Base-by-base conservation (phyloP, 192 early-diverging fungal genomes). In the Piromyces sp. region DNA sequence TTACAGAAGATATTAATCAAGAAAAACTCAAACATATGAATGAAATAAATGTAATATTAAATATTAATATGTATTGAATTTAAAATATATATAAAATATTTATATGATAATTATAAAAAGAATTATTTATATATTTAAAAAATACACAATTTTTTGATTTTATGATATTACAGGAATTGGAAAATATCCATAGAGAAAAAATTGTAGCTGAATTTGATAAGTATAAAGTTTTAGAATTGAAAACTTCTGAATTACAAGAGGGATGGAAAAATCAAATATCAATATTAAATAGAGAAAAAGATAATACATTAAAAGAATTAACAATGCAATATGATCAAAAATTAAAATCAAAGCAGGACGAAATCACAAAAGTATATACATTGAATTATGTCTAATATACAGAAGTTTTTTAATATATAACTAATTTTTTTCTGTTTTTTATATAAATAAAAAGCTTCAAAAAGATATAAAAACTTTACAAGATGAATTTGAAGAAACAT, bases 191-290 rank as follows among this genome's bases (percentile, higher is more conserved):
- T 81, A 89, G 86, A 81, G 80, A 82, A 15, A 91, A 92, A 84
- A 82, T 92, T 38, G 90, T 92, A 87, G 83, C 89, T 2, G 91
- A 92, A 83, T 92, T 90, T 81, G 91, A 92, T 79, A 91, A 89
- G 82, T 89, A 87, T 80, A 87, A 91, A 79, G 90, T 88, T 79
- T 80, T 92, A 36, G 88, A 91, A 82, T 29, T 36, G 0, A 87
- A 87, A 80, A 89, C 88, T 30, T 83, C 85, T 5, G 88, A 90
- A 80, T 38, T 92, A 38, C 87, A 91, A 81, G 79, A 38, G 13
- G 86, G 89, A 68, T 92, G 90, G 90, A 88, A 90, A 78, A 31
- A 82, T 28, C 90, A 91, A 82, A 88, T 92, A 85, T 19, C 84
- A 79, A 89, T 88, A 19, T 87, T 90, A 87, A 86, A 88, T 80